Evolutionary conservation across 1,284 basidiomycete species (phyloP).

Genomic region (Gymnopus androsaceus): DNA sequence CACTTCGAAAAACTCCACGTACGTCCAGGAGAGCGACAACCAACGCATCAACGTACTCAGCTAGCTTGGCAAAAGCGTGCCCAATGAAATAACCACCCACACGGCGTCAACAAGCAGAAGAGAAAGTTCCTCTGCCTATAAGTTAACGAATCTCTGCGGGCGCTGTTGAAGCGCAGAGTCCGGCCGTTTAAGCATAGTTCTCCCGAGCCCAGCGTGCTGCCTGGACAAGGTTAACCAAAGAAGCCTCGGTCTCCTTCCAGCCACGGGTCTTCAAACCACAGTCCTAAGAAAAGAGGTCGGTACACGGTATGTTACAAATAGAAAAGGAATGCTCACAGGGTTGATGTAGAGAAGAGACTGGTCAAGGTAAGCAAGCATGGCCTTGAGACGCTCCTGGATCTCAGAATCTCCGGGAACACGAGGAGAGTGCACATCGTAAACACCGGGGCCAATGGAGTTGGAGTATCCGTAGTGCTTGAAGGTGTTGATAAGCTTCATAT

Average conservation of each 20-base stretch:
- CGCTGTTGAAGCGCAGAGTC: conserved; percentile 90
- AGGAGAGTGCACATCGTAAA: conserved; percentile 99
- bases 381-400: conserved; percentile 90
- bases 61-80: conserved; percentile 6
- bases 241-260: conserved; percentile 94
- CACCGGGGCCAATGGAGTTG: conserved; percentile 98
- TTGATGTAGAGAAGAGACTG: conserved; percentile 88
- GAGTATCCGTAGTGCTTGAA: conserved; percentile 97
- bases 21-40: conserved; percentile 3
- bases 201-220: conserved; percentile 89
- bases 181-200: conserved; percentile 63
- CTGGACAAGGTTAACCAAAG: conserved; percentile 86
- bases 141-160: conserved; percentile 28
- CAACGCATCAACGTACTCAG: conserved; percentile 1
- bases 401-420: conserved; percentile 94
- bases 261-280: conserved; percentile 93
- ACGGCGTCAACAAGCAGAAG: conserved; percentile 7
- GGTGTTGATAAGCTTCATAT: conserved; percentile 95
- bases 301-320: neutral
- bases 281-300: conserved; percentile 38
- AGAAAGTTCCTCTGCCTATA: conserved; percentile 8
- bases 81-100: conserved; percentile 12
- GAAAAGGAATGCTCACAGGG: conserved; percentile 46
- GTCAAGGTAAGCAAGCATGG: conserved; percentile 82
- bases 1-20: neutral